Base-by-base conservation (phyloP, 116 monocot species). In the Phalaenopsis hybrid region DNA sequence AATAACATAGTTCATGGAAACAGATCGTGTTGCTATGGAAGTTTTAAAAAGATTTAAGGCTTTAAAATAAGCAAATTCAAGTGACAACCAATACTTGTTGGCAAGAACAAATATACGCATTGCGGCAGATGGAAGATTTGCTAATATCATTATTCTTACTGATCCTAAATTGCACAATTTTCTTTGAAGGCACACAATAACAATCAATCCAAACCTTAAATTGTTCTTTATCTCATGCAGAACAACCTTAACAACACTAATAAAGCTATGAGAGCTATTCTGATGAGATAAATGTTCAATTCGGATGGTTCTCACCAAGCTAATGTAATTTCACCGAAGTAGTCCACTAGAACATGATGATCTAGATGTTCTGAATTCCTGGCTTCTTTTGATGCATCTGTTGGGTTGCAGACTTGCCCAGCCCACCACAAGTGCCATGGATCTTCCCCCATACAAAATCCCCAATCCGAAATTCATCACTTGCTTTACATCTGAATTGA, bases 371-470 rank as follows among this genome's bases (percentile, higher is more conserved):
- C 52, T 45, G 50, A 43, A 8, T n/a, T 51, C 79, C 45, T 73
- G 4, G 81, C 82, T 6, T 37, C 45, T 65, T 84, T n/a, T 91
- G 28, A 28, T 28, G 28, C 28, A 28, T 28, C 28, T 28, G 28
- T 0, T 28, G 28, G 28, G 28, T 28, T 89, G 79, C 44, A 74
- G 9, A 94, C 85, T 43, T 79, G 85, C 1, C 81, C 94, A 5
- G 94, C 90, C 94, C 91, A 94, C 94, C 94, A 94, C 4, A 75
- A 84, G 1, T 89, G 52, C 45, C 69, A 79, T 81, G 84, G 51
- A 83, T 73, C 92, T 86, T 89, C 1, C 84, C 89, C 92, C 92
- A 92, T 12, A 92, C 89, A 73, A 92, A 75, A 17, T 92, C 89
- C 41, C 88, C 89, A 21, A 70, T 78, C 1, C 13, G 48, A 51